These are phyloP conservation scores for Plenodomus lindquistii DNA, from an alignment of 2,329 filamentous ascomycete genomes.

Conservation along the genomic window DNA sequence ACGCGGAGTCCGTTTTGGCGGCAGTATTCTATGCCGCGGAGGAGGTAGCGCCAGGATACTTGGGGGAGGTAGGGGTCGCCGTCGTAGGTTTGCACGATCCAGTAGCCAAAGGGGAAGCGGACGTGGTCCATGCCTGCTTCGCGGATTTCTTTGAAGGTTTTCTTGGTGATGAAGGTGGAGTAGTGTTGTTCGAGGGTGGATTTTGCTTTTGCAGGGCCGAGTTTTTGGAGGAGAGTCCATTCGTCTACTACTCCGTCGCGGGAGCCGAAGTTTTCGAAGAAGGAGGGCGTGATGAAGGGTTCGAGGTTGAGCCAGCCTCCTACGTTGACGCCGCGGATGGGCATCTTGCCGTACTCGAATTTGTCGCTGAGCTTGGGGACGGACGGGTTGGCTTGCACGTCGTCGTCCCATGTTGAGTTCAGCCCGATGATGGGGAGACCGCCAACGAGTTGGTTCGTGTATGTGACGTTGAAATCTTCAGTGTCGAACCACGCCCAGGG, in stretches of 20 bases:
- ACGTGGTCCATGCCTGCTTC: constrained; percentile 92
- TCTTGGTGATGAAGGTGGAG: constrained; percentile 80
- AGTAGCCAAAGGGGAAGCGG: constrained; percentile 94
- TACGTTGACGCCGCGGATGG: constrained; percentile 87
- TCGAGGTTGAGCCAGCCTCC: constrained; percentile 94
- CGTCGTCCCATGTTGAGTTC: constrained; percentile 84
- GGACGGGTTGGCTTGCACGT: constrained; percentile 72
- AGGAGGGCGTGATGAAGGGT: constrained; percentile 91
- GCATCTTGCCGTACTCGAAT: constrained; percentile 78
- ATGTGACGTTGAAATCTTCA: constrained; percentile 89
- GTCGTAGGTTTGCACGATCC: constrained; percentile 85
- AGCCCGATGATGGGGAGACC: constrained; percentile 91
- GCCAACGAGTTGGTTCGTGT: constrained; percentile 82
- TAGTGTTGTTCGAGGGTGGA: constrained; percentile 86
- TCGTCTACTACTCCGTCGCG: constrained; percentile 79
- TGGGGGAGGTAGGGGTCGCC: constrained; percentile 85
- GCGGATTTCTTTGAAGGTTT: constrained; percentile 81
- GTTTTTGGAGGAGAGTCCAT: constrained; percentile 73
- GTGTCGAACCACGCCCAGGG: constrained; percentile 93
- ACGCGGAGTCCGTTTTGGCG: constrained; percentile 89
- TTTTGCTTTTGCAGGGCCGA: constrained; percentile 68
- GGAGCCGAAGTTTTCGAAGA: constrained; percentile 71
- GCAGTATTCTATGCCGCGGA: constrained; percentile 90
- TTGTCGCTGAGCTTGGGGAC: constrained; percentile 75
- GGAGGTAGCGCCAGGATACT: constrained; percentile 88